Evolutionary conservation across 2,329 filamentous ascomycete genomes (phyloP), one percentile per base, ranked within the genome.

Genomic region (Diaporthe nobilis): DNA sequence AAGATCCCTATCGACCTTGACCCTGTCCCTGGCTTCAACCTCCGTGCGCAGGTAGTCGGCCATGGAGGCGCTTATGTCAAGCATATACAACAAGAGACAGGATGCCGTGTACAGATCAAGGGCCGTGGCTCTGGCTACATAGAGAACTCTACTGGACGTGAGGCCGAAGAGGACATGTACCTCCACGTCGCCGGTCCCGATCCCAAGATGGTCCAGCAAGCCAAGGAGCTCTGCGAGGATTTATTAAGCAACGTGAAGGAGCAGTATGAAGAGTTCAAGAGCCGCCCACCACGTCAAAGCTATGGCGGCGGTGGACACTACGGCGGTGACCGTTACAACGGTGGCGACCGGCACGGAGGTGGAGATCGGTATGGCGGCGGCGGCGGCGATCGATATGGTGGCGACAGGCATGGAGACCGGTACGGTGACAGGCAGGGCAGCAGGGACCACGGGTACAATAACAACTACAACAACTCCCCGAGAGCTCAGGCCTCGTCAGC

Each of bases 71-170:
- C 95, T 58, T 98, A 98, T 82, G 97, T 99, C 77, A 99, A 99
- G 85, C 96, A 98, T 82, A 98, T 99, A 79, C 97, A 98, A 85
- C 93, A 96, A 82, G 95, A 98, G 85, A 98, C 97, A 20, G 91
- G 94, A 77, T 98, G 97, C 84, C 94, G 96, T 80, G 97, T 99
- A 37, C 97, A 99, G 84, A 99, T 99, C 86, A 99, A 99, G 84
- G 97, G 97, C 25, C 95, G 94, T 78, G 96, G 96, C 53, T 98
- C 96, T 72, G 97, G 97, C 20, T 99, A 98, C 83, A 92, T 98
- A 81, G 97, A 99, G 83, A 92, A 93, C 63, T 92, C 93, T 44
- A 97, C 95, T n/a, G 94, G 94, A 78, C 91, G 88, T 57, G 97
- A 99, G 85, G 98, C 95, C 79, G 96, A 99, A 65, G 96, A 98